Conservation (phyloP, 768 basidiomycete genomes). For the Boletus speciosus region DNA sequence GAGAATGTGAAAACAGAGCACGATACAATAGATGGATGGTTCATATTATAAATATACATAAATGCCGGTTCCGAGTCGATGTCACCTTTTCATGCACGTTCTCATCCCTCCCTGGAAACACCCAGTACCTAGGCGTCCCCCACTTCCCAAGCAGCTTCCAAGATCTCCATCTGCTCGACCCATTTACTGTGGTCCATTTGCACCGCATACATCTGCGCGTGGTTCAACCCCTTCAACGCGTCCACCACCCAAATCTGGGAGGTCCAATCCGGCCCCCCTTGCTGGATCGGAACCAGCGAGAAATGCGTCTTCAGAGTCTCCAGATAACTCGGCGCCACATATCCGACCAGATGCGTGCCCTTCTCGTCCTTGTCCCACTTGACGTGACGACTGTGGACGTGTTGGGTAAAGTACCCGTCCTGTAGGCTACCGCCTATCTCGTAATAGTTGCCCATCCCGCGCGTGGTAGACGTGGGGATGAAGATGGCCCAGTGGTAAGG, state of each 20-base stretch:
- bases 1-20: neutral
- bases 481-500: slow-evolving; percentile 5
- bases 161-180: slow-evolving; percentile 13
- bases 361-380: slow-evolving; percentile 13
- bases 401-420: neutral
- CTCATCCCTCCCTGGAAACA: no score
- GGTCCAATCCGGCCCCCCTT: slow-evolving; percentile 13
- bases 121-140: slow-evolving; percentile 9
- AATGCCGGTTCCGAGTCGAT: neutral
- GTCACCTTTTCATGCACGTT: neutral
- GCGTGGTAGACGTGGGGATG: slow-evolving; percentile 16
- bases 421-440: slow-evolving; percentile 6
- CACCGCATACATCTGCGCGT: slow-evolving; percentile 12
- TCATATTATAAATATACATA: neutral
- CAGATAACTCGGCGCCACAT: slow-evolving; percentile 4
- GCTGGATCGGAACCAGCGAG: slow-evolving; percentile 9
- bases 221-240: slow-evolving; percentile 10
- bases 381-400: slow-evolving; percentile 13
- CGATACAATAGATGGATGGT: neutral
- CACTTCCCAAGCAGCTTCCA: slow-evolving; percentile 15
- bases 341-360: slow-evolving; percentile 11
- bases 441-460: slow-evolving; percentile 20
- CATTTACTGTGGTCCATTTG: slow-evolving; percentile 11
- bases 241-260: slow-evolving; percentile 23
- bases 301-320: slow-evolving; percentile 5